Conservation (phyloP, 2,329 filamentous ascomycete genomes). For the Paecilomyces niveus region DNA sequence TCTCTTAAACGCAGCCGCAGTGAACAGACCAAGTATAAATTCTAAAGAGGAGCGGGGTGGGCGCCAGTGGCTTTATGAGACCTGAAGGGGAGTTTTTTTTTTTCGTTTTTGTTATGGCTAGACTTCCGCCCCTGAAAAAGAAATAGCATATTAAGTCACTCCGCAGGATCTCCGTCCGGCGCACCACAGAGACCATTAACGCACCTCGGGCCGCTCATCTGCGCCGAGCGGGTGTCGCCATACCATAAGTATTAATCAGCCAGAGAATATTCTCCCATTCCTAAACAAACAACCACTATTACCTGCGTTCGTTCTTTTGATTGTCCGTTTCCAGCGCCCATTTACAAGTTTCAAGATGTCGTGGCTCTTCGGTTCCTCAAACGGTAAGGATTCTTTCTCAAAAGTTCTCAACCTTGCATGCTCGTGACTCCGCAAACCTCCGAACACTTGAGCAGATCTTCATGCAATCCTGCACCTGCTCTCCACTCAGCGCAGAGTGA, state of each 20-base stretch:
- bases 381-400: slow-evolving; percentile 14
- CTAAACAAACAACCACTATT: background rate
- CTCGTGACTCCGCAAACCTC: background rate
- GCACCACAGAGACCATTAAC: slow-evolving; percentile 10
- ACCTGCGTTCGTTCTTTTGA: background rate
- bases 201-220: slow-evolving; percentile 5
- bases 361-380: slow-evolving; percentile 30
- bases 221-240: background rate
- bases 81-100: slow-evolving; percentile 4
- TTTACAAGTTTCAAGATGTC: slow-evolving; percentile 17
- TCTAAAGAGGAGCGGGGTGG: background rate
- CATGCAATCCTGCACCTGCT: background rate
- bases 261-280: background rate
- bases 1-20: background rate
- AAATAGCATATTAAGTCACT: slow-evolving; percentile 10
- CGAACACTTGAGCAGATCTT: background rate
- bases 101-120: slow-evolving; percentile 8
- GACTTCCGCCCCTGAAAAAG: slow-evolving; percentile 1
- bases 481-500: background rate
- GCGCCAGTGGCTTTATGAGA: slow-evolving; percentile 6
- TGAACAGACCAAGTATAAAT: background rate
- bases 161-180: slow-evolving; percentile 12
- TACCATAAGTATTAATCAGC: slow-evolving; percentile 14
- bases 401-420: slow-evolving; percentile 3
- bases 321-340: background rate